phyloP scores from a whole-genome alignment of 345 rosid species.

The Rhodamnia argentea region DNA sequence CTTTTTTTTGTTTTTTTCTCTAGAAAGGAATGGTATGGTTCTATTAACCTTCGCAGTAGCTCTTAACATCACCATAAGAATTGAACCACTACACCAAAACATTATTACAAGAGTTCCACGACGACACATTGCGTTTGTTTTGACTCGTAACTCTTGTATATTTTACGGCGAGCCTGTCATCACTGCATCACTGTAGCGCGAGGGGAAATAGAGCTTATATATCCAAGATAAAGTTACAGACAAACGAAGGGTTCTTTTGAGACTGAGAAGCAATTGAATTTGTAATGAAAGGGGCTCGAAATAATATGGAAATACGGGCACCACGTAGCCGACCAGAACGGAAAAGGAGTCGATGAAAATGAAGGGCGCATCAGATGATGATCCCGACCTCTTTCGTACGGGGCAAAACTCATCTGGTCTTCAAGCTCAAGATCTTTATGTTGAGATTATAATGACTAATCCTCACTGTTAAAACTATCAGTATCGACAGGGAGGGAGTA shows the following conservation, averaged over 20 bases:
- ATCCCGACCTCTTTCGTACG: too few relatives aligned
- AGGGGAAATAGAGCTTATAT: neutral
- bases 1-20: too few relatives aligned
- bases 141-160: neutral
- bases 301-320: neutral
- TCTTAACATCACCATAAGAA: neutral
- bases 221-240: neutral
- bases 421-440: too few relatives aligned
- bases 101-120: neutral
- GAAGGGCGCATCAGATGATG: too few relatives aligned
- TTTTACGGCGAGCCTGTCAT: neutral
- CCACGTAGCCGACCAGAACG: neutral
- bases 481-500: too few relatives aligned
- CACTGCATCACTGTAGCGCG: neutral
- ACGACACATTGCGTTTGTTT: neutral
- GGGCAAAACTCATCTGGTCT: too few relatives aligned
- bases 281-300: neutral
- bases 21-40: neutral
- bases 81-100: neutral
- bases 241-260: neutral
- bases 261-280: neutral
- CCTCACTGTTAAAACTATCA: too few relatives aligned
- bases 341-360: too few relatives aligned
- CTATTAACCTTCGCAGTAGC: neutral
- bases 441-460: too few relatives aligned